phyloP scores from a whole-genome alignment of 768 basidiomycete genomes.

The Suillus paluster region DNA sequence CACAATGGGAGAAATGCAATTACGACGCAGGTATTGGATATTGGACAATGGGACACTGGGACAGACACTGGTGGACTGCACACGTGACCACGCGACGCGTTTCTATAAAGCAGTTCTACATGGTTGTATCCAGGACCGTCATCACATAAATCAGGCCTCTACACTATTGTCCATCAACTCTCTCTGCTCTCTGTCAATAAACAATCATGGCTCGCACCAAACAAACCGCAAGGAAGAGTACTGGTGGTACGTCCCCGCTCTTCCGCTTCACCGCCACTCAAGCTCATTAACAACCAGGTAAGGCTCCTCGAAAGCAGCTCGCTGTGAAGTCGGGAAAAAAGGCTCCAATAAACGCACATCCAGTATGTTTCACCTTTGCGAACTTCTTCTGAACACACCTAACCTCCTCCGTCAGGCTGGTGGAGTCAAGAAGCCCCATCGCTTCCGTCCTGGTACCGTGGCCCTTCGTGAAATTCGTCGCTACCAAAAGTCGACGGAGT shows the following conservation, averaged over 20 bases:
- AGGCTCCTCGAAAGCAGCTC: constrained; percentile 74
- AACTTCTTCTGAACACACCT: constrained; percentile 12
- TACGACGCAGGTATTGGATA: no score
- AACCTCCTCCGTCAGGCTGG: constrained; percentile 56
- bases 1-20: not conserved
- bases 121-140: not conserved
- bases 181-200: no score
- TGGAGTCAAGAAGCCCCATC: constrained; percentile 94
- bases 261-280: not conserved
- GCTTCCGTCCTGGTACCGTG: constrained; percentile 83
- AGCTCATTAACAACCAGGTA: constrained; percentile 37
- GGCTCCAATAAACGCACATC: constrained; percentile 55
- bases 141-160: not conserved
- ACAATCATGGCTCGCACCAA: constrained; percentile 70
- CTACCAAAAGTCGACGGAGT: constrained; percentile 88
- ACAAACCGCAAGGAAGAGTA: constrained; percentile 79
- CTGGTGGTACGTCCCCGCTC: constrained; percentile 54
- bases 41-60: not conserved
- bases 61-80: not conserved
- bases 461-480: constrained; percentile 89
- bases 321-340: constrained; percentile 56
- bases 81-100: not conserved
- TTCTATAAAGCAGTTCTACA: not conserved
- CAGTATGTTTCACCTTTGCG: constrained; percentile 34
- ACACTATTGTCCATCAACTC: not conserved